phyloP scores from a whole-genome alignment of 75 land plant genomes.

The Pinus taeda region DNA sequence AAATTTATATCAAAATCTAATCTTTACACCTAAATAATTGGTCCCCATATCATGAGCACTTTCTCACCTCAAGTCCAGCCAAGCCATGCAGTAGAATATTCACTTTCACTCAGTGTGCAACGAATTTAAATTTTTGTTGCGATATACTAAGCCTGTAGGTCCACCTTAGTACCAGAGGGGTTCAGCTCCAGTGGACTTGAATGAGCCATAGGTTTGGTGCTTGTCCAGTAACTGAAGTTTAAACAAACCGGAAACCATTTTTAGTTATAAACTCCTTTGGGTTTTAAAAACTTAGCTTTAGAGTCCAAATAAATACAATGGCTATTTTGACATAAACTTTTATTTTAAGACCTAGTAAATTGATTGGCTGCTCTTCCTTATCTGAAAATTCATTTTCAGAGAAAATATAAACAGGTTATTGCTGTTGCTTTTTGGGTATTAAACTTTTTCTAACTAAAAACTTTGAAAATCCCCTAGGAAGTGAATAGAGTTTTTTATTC shows the following conservation, averaged over 20 bases:
- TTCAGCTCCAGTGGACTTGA: not conserved
- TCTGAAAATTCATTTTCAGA: constrained; percentile 1
- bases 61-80: not conserved
- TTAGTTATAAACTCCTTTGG: not conserved
- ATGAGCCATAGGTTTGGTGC: not conserved
- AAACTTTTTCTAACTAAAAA: not conserved
- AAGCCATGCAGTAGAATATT: not conserved
- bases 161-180: not conserved
- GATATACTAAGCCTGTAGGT: not conserved
- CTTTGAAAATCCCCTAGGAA: not conserved
- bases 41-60: not conserved
- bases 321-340: not conserved
- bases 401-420: not conserved
- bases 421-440: not conserved
- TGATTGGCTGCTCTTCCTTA: not conserved
- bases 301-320: not conserved
- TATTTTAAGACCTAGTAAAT: not conserved
- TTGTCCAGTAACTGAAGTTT: not conserved
- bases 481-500: not conserved
- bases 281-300: not conserved
- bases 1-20: too few species aligned
- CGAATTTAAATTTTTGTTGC: not conserved
- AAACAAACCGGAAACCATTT: not conserved
- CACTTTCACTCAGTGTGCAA: not conserved
- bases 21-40: not conserved